Evolutionary conservation across 2,329 filamentous ascomycete genomes (phyloP).

Genomic region (Phyllosticta citriasiana): DNA sequence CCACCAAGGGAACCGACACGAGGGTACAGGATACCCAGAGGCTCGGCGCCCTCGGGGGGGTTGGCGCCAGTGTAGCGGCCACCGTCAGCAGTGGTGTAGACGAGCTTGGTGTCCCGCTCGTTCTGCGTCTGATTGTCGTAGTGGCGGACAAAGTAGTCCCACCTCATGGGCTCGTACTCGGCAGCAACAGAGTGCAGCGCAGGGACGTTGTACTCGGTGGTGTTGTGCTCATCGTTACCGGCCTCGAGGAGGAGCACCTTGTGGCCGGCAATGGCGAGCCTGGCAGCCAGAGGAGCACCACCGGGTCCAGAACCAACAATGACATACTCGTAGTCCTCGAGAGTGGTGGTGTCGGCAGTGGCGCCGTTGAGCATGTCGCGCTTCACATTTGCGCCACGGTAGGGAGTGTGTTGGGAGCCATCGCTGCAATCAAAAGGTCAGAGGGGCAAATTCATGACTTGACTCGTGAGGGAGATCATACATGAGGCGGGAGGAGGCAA

Average conservation of each 20-base stretch:
- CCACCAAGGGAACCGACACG: conserved; percentile 48
- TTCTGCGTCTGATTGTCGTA: conserved; percentile 46
- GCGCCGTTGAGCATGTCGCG: conserved; percentile 13
- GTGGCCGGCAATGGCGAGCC: conserved; percentile 50
- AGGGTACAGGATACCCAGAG: conserved; percentile 49
- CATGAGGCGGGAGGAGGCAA: conserved; percentile 13
- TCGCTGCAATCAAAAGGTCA: conserved; percentile 12
- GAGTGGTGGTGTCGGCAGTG: conserved; percentile 5
- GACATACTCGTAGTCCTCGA: conserved; percentile 47
- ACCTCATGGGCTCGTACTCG: conserved; percentile 46
- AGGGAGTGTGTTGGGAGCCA: conserved; percentile 17
- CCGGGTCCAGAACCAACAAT: conserved; percentile 53
- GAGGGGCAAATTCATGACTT: not conserved
- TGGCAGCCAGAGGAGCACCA: conserved; percentile 48
- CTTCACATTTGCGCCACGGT: conserved; percentile 15
- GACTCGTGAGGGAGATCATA: conserved; percentile 8
- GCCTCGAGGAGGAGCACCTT: conserved; percentile 53
- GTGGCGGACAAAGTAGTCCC: conserved; percentile 57
- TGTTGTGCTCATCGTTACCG: conserved; percentile 45
- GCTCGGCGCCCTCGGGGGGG: conserved; percentile 42
- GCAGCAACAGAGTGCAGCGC: conserved; percentile 44
- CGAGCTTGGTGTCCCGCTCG: conserved; percentile 48
- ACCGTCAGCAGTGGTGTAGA: conserved; percentile 44
- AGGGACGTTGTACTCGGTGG: conserved; percentile 41
- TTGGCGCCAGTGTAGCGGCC: conserved; percentile 43